Percentiles rank a stretch among this genome's conserved stretches.
Conservation (phyloP, 1,284 basidiomycete genomes). For the Cryptococcus sp. region DNA sequence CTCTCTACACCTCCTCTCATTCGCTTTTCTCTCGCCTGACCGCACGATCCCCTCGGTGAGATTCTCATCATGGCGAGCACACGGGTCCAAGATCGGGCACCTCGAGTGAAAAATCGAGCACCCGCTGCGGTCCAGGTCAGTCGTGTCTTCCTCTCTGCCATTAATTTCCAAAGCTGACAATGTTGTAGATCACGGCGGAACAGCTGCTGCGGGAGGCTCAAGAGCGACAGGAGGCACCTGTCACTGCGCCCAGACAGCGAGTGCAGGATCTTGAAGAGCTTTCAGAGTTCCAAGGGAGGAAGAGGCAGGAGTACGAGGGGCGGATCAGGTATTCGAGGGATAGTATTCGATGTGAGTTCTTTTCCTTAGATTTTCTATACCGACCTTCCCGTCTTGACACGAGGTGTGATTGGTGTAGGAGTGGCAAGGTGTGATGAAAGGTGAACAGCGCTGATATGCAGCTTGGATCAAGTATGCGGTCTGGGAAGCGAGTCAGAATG, state of each 20-base stretch:
- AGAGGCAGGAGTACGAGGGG: slow-evolving; percentile 95
- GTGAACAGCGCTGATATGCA: slow-evolving; percentile 6
- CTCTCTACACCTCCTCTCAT: no score
- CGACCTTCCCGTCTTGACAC: no score
- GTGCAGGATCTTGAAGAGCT: slow-evolving; percentile 98
- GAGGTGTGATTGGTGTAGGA: no score
- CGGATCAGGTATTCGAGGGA: slow-evolving; percentile 78
- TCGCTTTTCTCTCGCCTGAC: neutral
- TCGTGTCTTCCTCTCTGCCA: slow-evolving; percentile 12
- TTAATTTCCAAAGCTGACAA: neutral
- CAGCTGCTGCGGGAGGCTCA: slow-evolving; percentile 97
- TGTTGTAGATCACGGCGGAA: slow-evolving; percentile 81
- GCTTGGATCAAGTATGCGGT: slow-evolving; percentile 59
- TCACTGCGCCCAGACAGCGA: slow-evolving; percentile 85
- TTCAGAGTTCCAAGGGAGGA: slow-evolving; percentile 88
- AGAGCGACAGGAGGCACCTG: slow-evolving; percentile 88
- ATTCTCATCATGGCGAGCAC: slow-evolving; percentile 11
- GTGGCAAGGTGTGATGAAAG: no score
- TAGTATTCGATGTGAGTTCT: slow-evolving; percentile 40
- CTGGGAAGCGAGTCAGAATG: slow-evolving; percentile 90
- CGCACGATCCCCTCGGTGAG: neutral
- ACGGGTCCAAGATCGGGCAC: slow-evolving; percentile 47
- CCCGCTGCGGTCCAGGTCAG: slow-evolving; percentile 80
- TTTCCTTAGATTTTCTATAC: neutral
- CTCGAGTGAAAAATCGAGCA: slow-evolving; percentile 85